phyloP scores from a whole-genome alignment of 2,329 filamentous ascomycete species.

The Pseudogymnoascus sp. region DNA sequence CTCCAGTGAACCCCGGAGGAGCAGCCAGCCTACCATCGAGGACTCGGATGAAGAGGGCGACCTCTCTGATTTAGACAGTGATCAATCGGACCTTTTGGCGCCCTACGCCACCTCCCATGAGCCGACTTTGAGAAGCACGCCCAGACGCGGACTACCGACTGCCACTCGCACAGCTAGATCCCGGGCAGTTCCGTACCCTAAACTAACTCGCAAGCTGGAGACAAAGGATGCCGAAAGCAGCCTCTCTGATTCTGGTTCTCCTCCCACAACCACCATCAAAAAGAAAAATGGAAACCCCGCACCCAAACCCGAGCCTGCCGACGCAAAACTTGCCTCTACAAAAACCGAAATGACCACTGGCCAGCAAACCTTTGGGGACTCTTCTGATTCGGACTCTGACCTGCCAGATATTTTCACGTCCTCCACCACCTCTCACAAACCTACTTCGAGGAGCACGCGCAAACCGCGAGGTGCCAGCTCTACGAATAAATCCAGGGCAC shows the following conservation, averaged over 20 bases:
- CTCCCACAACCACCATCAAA: background rate
- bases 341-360: background rate
- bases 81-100: background rate
- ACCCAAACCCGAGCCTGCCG: background rate
- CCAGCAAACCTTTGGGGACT: background rate
- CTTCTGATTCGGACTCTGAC: slow-evolving; percentile 1
- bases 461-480: background rate
- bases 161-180: background rate
- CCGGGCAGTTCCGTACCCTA: background rate
- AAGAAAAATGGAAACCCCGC: background rate
- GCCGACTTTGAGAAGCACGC: background rate
- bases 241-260: background rate
- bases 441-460: background rate
- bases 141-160: background rate
- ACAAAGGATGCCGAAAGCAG: background rate
- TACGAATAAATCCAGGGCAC: slow-evolving; percentile 37
- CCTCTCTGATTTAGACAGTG: background rate
- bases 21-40: background rate
- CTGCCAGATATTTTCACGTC: slow-evolving; percentile 11
- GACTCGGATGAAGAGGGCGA: slow-evolving; percentile 6
- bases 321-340: background rate
- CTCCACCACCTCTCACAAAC: background rate
- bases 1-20: background rate
- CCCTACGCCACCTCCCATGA: background rate
- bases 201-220: background rate